Conservation (phyloP, 257 asterid species). For the Solanum dulcamara region DNA sequence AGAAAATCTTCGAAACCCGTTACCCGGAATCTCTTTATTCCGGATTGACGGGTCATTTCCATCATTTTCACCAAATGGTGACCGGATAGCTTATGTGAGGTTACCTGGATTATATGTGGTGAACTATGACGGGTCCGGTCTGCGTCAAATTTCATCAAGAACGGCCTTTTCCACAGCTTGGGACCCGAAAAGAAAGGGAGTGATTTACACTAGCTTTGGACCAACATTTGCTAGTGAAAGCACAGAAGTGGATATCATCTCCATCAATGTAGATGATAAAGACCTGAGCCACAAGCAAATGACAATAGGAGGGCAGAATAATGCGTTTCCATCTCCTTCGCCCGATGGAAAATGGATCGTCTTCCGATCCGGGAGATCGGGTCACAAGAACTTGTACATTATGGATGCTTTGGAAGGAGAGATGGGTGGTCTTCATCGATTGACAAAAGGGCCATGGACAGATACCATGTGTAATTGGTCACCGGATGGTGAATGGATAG, state of each 20-base stretch:
- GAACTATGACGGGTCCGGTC: constrained; percentile 70
- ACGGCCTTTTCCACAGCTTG: constrained; percentile 64
- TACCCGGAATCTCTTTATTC: constrained; percentile 44
- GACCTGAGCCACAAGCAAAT: constrained; percentile 28
- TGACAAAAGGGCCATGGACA: constrained; percentile 71
- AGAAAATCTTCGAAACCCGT: constrained; percentile 46
- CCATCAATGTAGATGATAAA: constrained; percentile 64
- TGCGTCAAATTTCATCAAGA: constrained; percentile 22
- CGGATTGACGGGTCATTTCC: constrained; percentile 81
- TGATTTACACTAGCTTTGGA: constrained; percentile 72
- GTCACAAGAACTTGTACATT: constrained; percentile 71
- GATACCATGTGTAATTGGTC: constrained; percentile 97
- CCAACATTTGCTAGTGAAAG: constrained; percentile 58
- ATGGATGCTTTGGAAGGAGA: constrained; percentile 85
- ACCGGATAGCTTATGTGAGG: constrained; percentile 50
- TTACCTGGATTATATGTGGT: constrained; percentile 57
- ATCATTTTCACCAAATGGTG: constrained; percentile 65
- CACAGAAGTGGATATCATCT: constrained; percentile 63
- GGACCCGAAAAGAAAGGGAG: constrained; percentile 78
- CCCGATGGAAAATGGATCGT: constrained; percentile 89
- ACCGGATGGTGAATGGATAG: constrained; percentile 80
- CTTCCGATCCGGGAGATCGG: constrained; percentile 78
- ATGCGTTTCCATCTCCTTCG: constrained; percentile 86
- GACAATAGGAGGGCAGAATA: constrained; percentile 56
- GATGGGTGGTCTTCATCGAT: constrained; percentile 30